phyloP scores from a whole-genome alignment of 139 green algal genomes.

The Nannochloris sp. region DNA sequence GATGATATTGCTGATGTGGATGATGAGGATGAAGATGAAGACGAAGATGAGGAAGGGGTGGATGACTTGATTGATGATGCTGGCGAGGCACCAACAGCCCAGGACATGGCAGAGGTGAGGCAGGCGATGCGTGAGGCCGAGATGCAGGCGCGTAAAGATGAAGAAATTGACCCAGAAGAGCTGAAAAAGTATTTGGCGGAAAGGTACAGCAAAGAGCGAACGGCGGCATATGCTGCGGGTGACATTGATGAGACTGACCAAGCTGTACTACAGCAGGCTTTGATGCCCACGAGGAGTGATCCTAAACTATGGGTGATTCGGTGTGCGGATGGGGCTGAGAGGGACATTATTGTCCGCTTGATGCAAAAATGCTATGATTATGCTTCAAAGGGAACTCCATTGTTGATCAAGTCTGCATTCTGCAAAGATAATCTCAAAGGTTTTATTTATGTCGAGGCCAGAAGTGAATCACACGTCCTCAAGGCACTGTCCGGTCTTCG shows the following conservation, averaged over 20 bases:
- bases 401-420: slow-evolving; percentile 86
- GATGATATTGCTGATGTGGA: slow-evolving; percentile 84
- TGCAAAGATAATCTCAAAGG: slow-evolving; percentile 87
- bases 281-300: slow-evolving; percentile 81
- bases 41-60: slow-evolving; percentile 66
- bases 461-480: slow-evolving; percentile 80
- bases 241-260: slow-evolving; percentile 36
- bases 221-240: not conserved
- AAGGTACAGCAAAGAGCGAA: slow-evolving; percentile 38
- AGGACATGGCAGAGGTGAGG: slow-evolving; percentile 28
- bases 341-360: slow-evolving; percentile 51
- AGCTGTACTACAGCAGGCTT: slow-evolving; percentile 75
- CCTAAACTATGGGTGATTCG: slow-evolving; percentile 90
- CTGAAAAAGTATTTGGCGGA: slow-evolving; percentile 73
- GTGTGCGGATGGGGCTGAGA: slow-evolving; percentile 62
- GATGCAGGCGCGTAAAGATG: slow-evolving; percentile 17
- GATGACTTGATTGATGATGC: slow-evolving; percentile 69
- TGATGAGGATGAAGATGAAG: slow-evolving; percentile 74
- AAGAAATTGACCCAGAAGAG: slow-evolving; percentile 73
- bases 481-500: slow-evolving; percentile 77
- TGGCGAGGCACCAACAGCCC: slow-evolving; percentile 30
- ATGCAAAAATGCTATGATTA: slow-evolving; percentile 73
- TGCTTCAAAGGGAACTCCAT: slow-evolving; percentile 32
- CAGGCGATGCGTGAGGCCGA: slow-evolving; percentile 24
- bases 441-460: slow-evolving; percentile 92